These are phyloP conservation scores for Heliamphora exappendiculata DNA, from an alignment of 148 eudicot species.

Conservation along the genomic window DNA sequence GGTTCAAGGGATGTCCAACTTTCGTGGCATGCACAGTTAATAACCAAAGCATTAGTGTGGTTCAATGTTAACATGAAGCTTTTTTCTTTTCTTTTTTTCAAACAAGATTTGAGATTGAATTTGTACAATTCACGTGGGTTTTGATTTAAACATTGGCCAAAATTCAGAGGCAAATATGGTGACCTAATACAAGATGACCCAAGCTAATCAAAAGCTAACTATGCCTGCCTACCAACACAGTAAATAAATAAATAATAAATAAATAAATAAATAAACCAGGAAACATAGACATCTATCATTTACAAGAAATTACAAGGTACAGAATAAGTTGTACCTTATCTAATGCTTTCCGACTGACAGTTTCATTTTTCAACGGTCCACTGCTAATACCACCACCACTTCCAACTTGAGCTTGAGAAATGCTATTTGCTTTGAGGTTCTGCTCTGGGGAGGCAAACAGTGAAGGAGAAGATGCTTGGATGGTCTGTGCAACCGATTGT, in stretches of 20 bases:
- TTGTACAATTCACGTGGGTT: neutral
- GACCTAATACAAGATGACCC: conserved; percentile 1
- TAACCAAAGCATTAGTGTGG: neutral
- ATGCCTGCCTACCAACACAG: neutral
- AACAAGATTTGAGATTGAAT: no score
- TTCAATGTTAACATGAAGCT: neutral
- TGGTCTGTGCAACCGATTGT: conserved; percentile 21
- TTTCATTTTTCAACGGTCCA: conserved; percentile 48
- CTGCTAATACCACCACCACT: conserved; percentile 28
- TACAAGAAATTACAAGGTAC: neutral
- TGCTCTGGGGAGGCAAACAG: conserved; percentile 26
- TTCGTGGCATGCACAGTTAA: neutral
- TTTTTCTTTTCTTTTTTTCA: neutral
- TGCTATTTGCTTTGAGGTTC: conserved; percentile 25
- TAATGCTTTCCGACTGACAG: conserved; percentile 65
- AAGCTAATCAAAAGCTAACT: neutral
- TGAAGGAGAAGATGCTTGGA: conserved; percentile 32
- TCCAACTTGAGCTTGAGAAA: conserved; percentile 36
- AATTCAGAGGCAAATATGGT: neutral
- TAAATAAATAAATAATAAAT: no score
- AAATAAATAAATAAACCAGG: no score
- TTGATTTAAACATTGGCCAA: neutral
- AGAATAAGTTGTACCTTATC: conserved; percentile 62
- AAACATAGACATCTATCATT: neutral
- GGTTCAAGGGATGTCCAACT: neutral